Base-by-base conservation (phyloP, 2,329 filamentous ascomycete species). In the Colletotrichum brevisporum region DNA sequence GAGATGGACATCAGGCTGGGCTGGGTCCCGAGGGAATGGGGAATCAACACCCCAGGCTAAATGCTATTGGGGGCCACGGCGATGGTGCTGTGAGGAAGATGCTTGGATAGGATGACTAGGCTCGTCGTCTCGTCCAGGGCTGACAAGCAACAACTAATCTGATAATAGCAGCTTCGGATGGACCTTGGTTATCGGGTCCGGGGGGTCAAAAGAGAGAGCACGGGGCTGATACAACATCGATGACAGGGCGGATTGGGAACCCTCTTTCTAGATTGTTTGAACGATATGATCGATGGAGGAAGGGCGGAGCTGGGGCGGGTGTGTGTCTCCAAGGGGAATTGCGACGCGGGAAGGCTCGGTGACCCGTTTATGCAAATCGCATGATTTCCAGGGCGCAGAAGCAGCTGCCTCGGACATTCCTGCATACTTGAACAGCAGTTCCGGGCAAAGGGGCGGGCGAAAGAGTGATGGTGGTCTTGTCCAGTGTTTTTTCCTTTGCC, bases 181-280 rank as follows among this genome's bases (percentile, higher is more conserved):
- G 21, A n/a, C 62, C 31, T 47, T 21, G 36, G 39, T 41, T n/a
- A 15, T 2, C 2, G n/a, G 31, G 45, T 51, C 24, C 24, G 21
- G 48, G 16, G 27, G 47, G 12, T 6, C 4, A 18, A 31, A 36
- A 36, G 31, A 10, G 31, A 36, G 6, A 10, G 36, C 48, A 67
- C 64, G 52, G 27, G 64, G 59, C 45, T 16, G 45, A 26, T 21
- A 47, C 8, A 10, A 21, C 9, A 24, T 27, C 47, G 43, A 67
- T 47, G 52, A 63, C 52, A 67, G 59, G 53, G 39, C 48, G 21
- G 45, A 63, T 53, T 24, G 36, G 47, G 36, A 6, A 47, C 15
- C 27, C 15, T 31, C 48, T 8, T 43, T 45, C 26, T 13, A 61
- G 21, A 36, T 61, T n/a, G 56, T 48, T 10, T 36, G 50, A 50